Evolutionary conservation across 2,329 filamentous ascomycete genomes (phyloP), one percentile per base, ranked within the genome.

Genomic region (Colletotrichum euphorbiae): DNA sequence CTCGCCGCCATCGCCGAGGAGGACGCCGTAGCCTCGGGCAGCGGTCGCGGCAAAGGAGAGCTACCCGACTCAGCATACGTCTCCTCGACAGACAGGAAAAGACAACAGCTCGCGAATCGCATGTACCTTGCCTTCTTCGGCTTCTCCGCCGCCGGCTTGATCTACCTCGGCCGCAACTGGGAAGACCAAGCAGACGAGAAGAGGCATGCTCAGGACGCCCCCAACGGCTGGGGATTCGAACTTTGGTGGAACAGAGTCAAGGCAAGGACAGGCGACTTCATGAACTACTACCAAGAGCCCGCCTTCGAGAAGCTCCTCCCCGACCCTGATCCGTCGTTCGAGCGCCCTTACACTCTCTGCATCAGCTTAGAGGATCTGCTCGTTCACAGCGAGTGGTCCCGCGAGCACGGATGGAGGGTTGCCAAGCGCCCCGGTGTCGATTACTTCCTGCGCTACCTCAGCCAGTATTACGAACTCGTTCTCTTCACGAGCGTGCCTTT

Each of bases 381-480:
- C 61, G 89, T 99, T 33, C 95, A 98, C 82, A 97, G 93, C 76
- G 93, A 97, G 78, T 99, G 96, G 96, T 89, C 90, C 24, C 89
- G 95, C 65, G 93, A 98, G 78, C 92, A 98, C 76, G 96, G 96
- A 67, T 99, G 96, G 94, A 90, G 95, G 73, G 87, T 97, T 70
- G 96, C 96, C 31, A 99, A 99, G 84, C 89, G 96, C 56, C 96
- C 96, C 40, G 96, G 96, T 51, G 88, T 97, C 70, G 96, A 99
- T 82, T 99, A 99, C 83, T 99, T 99, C 83, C 83, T 99, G 71
- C 93, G 93, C 76, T 99, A 99, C 79, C 87, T 99, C 55, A 95
- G 93, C 80, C 94, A 98, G 80, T 98, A 99, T 85, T 99, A 98
- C 77, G 96, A 99, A 80, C 85, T 99, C 62, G 96, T 98, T 59